Evolutionary conservation across 2,329 filamentous ascomycete genomes (phyloP), one percentile per base, ranked within the genome.

Genomic region (Colletotrichum spaethianum): DNA sequence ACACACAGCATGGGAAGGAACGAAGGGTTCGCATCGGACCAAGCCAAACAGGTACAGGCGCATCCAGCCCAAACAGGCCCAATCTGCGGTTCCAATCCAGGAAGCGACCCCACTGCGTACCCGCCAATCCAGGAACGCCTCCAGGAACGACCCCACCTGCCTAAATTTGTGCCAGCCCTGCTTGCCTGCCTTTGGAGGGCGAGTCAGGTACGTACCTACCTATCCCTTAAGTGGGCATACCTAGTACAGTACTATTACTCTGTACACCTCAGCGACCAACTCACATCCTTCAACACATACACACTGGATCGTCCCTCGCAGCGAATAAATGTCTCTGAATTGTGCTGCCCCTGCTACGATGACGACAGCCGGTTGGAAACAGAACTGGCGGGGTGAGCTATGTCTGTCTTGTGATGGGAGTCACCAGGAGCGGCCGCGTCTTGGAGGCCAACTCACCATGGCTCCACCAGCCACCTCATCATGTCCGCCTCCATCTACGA

Each of bases 121-220:
- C 63, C 64, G 42, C 68, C 63, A 72, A 72, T 72, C 57, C 69
- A 72, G 69, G 69, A 67, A 72, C 69, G 60, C 50, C 44, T 50
- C 31, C 48, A 62, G 56, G 33, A 20, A 44, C 14, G 33, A 38
- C 42, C 46, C 63, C 65, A 71, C 68, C 33, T 62, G 20, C 48
- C 26, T 26, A 36, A 64, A 46, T 53, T 57, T 38, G 50, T 62
- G 38, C 61, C 38, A 65, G 42, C 67, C 33, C n/a, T 33, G 28
- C 38, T 57, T 31, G 23, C 26, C 53, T 50, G 16, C 31, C 26
- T 18, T 11, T 16, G 33, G 5, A 31, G 44, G 33, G 8, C 4
- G 36, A 28, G 44, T 20, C 57, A 1, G 57, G 38, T 60, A 60
- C 57, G 57, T 46, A 44, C 38, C 8, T 38, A 16, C 31, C 18